Percentiles rank a stretch among this genome's conserved stretches.
These are phyloP conservation scores for Termitomyces sp. DNA, from an alignment of 768 basidiomycete genomes.

Conservation along the genomic window DNA sequence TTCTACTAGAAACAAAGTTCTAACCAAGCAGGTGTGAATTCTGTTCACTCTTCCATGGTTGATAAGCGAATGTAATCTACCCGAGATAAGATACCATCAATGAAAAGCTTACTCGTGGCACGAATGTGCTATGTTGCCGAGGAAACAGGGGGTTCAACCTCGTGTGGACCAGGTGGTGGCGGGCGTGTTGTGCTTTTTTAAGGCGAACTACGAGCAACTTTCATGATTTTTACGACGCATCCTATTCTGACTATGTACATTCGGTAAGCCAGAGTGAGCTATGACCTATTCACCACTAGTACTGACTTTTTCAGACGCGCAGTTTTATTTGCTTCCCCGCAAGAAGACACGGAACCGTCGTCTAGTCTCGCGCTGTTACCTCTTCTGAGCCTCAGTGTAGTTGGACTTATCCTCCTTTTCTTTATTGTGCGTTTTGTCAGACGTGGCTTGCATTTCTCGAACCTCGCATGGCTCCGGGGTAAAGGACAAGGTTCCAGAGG, in stretches of 20 bases:
- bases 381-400: constrained; percentile 13
- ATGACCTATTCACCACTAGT: not conserved
- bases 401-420: constrained; percentile 12
- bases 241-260: constrained; percentile 9
- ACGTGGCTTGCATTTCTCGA: constrained; percentile 12
- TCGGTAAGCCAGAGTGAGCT: constrained; percentile 5
- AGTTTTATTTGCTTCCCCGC: constrained; percentile 8
- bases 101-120: constrained; percentile 8
- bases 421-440: constrained; percentile 12
- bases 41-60: too few species aligned
- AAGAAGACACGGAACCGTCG: constrained; percentile 5
- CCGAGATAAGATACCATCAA: constrained; percentile 14
- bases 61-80: not conserved
- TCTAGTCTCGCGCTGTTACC: constrained; percentile 11
- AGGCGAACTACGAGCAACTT: constrained; percentile 6
- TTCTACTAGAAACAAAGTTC: too few species aligned
- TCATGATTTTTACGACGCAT: constrained; percentile 12
- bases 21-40: too few species aligned
- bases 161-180: constrained; percentile 14
- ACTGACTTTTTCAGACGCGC: constrained; percentile 10
- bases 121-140: not conserved
- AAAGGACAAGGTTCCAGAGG: constrained; percentile 16
- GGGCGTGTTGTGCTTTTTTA: constrained; percentile 11
- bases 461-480: constrained; percentile 16
- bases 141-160: constrained; percentile 8